A percentile compares a stretch with the other conserved stretches of the same genome.
phyloP scores from a whole-genome alignment of 352 stramenopile species.

The Pythium guiyangense region DNA sequence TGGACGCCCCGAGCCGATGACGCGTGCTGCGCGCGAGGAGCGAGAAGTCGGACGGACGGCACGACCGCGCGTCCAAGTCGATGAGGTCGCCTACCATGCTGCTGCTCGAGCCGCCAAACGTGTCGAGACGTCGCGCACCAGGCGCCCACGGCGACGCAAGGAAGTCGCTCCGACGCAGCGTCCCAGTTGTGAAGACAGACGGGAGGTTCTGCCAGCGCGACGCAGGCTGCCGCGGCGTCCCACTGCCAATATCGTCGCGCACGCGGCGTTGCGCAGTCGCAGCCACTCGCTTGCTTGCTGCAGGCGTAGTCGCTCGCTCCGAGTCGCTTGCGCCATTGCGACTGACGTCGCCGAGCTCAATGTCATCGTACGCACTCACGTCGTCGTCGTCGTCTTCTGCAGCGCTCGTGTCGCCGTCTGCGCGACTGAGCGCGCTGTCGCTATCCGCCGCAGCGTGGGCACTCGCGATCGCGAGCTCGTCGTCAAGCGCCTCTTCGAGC shows the following conservation, averaged over 20 bases:
- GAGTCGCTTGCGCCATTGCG: too few species aligned
- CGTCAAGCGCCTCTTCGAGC: conserved; percentile 29
- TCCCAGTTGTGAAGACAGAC: conserved; percentile 17
- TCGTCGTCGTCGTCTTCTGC: conserved; percentile 20
- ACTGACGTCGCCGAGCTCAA: conserved; percentile 18
- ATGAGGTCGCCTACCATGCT: conserved; percentile 14
- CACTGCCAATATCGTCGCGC: conserved; percentile 11
- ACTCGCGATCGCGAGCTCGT: conserved; percentile 47
- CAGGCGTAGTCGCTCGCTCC: not conserved
- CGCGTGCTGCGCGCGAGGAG: conserved; percentile 30
- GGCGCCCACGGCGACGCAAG: conserved; percentile 40
- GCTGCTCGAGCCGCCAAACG: not conserved
- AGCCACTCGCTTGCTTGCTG: not conserved
- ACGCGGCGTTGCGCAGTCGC: too few species aligned
- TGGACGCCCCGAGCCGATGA: conserved; percentile 19
- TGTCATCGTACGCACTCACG: conserved; percentile 19
- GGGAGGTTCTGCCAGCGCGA: conserved; percentile 31
- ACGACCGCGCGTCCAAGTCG: conserved; percentile 27
- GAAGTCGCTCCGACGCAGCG: conserved; percentile 31
- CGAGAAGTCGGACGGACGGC: conserved; percentile 15
- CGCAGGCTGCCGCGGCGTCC: conserved; percentile 18
- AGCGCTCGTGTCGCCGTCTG: conserved; percentile 11
- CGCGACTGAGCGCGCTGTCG: conserved; percentile 19
- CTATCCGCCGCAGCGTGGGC: too few species aligned
- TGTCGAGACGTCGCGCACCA: conserved; percentile 4